A percentile compares a stretch with the other conserved stretches of the same genome.
Evolutionary conservation across 2,329 filamentous ascomycete genomes (phyloP).

Genomic region (Dactylellina cionopaga): DNA sequence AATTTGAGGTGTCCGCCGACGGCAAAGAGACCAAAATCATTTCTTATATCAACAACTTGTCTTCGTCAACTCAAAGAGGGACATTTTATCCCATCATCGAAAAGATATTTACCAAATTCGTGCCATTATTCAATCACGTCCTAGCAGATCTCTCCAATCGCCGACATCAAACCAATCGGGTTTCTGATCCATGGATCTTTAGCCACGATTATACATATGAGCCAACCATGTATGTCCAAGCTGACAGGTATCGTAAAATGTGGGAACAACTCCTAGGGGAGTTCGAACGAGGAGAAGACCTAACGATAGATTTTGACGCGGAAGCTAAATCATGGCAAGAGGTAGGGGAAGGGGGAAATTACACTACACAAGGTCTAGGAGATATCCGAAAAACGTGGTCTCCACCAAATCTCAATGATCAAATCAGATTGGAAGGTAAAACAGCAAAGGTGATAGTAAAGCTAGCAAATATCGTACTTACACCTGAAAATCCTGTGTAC

Average conservation of each 20-base stretch:
- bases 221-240: neutral
- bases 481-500: constrained; percentile 66
- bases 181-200: too few species aligned
- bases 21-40: constrained; percentile 10
- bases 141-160: neutral
- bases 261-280: constrained; percentile 2
- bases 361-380: too few species aligned
- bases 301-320: neutral
- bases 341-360: too few species aligned
- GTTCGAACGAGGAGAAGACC: neutral
- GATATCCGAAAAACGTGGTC: too few species aligned
- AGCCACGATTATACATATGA: neutral
- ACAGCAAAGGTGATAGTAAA: constrained; percentile 73
- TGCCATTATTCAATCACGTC: constrained; percentile 23
- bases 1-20: constrained; percentile 11
- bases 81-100: constrained; percentile 25
- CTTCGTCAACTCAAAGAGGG: neutral
- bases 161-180: neutral
- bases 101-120: constrained; percentile 17
- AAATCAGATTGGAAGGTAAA: constrained; percentile 53
- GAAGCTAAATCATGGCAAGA: too few species aligned
- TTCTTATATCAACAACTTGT: constrained; percentile 33
- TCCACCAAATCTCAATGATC: neutral
- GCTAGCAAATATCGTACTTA: constrained; percentile 70
- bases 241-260: neutral